These are phyloP conservation scores for Phytophthora nicotianae DNA, from an alignment of 352 stramenopile genomes.

Conservation along the genomic window DNA sequence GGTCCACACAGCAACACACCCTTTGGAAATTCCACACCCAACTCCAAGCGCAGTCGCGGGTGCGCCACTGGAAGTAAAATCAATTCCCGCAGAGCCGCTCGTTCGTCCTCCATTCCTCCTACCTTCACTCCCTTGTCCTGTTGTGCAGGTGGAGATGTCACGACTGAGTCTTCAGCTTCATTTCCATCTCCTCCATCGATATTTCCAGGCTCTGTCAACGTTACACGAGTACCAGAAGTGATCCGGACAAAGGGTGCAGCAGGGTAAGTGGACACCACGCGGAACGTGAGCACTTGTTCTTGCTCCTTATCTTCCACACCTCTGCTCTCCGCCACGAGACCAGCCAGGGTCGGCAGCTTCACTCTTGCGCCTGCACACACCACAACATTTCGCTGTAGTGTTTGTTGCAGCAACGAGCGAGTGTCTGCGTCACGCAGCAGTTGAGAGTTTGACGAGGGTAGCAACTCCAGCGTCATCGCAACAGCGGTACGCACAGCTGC, in stretches of 20 bases:
- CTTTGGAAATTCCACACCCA: constrained; percentile 75
- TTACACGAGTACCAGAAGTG: constrained; percentile 56
- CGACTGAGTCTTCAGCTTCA: not conserved
- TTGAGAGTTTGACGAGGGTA: constrained; percentile 14
- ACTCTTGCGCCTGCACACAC: constrained; percentile 48
- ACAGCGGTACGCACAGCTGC: constrained; percentile 44
- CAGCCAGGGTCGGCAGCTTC: constrained; percentile 38
- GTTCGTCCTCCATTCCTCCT: constrained; percentile 73
- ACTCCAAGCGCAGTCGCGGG: constrained; percentile 33
- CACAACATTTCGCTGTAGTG: constrained; percentile 56
- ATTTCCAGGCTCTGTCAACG: constrained; percentile 41
- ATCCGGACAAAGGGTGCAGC: constrained; percentile 37
- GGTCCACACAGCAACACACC: constrained; percentile 76
- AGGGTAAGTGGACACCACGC: constrained; percentile 58
- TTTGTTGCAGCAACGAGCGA: constrained; percentile 59
- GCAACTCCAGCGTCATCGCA: constrained; percentile 58
- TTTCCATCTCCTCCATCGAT: not conserved
- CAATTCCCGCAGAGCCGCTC: constrained; percentile 62
- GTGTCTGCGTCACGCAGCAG: constrained; percentile 40
- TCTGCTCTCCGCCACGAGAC: constrained; percentile 30
- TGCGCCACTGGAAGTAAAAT: constrained; percentile 65
- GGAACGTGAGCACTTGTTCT: constrained; percentile 35
- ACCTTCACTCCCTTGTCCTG: constrained; percentile 37
- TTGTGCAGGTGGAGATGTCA: not conserved
- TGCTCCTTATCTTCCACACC: constrained; percentile 4